Conservation (phyloP, 192 early-diverging fungal species). For the Umbelopsis sp. region DNA sequence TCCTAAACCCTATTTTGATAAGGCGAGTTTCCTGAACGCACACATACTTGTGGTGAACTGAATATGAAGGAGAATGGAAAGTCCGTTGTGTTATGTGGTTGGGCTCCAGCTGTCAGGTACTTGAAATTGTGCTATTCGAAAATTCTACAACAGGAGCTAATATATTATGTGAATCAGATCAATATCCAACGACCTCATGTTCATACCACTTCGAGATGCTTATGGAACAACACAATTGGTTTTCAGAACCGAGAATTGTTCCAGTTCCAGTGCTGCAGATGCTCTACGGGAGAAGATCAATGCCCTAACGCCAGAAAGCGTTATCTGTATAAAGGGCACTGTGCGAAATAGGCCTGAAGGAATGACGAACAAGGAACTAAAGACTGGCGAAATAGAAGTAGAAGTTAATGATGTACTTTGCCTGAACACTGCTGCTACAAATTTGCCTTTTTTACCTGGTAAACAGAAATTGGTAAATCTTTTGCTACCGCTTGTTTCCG, state of each 20-base stretch:
- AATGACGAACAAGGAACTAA: constrained; percentile 45
- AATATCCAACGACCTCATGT: constrained; percentile 72
- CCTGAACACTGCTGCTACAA: constrained; percentile 68
- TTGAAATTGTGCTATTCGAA: background rate
- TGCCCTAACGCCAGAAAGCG: constrained; percentile 67
- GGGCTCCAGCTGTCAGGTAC: constrained; percentile 70
- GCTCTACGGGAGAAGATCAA: constrained; percentile 46
- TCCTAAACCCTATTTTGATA: background rate
- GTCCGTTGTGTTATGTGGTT: constrained; percentile 73
- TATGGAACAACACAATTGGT: constrained; percentile 80
- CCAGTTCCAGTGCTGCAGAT: constrained; percentile 13
- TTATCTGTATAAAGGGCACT: constrained; percentile 69
- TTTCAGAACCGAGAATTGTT: constrained; percentile 31
- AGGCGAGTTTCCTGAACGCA: constrained; percentile 53
- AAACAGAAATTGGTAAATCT: constrained; percentile 51
- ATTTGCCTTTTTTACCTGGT: constrained; percentile 63
- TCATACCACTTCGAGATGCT: constrained; percentile 79
- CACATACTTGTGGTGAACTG: constrained; percentile 85
- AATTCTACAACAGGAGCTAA: background rate
- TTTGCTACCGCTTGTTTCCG: constrained; percentile 8
- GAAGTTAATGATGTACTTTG: constrained; percentile 57
- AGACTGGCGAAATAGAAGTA: constrained; percentile 75
- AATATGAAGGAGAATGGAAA: constrained; percentile 57
- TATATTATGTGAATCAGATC: constrained; percentile 42
- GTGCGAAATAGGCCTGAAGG: constrained; percentile 60